These are phyloP conservation scores for Lentinula sp. DNA, from an alignment of 768 basidiomycete genomes.

Conservation along the genomic window DNA sequence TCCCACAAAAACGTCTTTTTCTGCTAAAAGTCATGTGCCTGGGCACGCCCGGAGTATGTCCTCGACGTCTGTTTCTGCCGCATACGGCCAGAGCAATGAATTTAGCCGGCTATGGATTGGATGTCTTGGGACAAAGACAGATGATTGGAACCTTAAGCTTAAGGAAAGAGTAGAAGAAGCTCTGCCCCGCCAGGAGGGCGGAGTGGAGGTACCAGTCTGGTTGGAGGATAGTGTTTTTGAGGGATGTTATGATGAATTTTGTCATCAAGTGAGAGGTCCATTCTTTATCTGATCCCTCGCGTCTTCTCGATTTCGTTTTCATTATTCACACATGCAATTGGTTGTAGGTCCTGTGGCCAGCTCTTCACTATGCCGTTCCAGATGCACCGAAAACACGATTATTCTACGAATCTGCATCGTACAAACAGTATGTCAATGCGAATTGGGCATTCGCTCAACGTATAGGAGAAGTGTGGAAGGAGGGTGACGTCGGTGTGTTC, in stretches of 20 bases:
- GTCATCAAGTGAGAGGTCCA: slow-evolving; percentile 52
- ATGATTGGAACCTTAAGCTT: slow-evolving; percentile 26
- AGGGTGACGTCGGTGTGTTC: slow-evolving; percentile 74
- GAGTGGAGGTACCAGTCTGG: slow-evolving; percentile 57
- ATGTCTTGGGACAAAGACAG: slow-evolving; percentile 68
- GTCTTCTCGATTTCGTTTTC: slow-evolving; percentile 10
- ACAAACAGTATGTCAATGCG: slow-evolving; percentile 81
- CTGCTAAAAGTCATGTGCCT: neutral
- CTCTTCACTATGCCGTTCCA: slow-evolving; percentile 80
- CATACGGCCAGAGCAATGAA: slow-evolving; percentile 40
- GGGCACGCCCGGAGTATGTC: slow-evolving; percentile 32
- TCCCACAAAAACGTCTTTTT: neutral
- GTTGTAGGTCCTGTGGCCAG: slow-evolving; percentile 69
- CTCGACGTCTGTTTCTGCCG: neutral
- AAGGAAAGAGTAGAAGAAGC: neutral
- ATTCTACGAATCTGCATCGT: slow-evolving; percentile 76
- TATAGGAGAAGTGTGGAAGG: slow-evolving; percentile 74
- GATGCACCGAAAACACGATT: slow-evolving; percentile 82
- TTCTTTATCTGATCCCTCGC: slow-evolving; percentile 14
- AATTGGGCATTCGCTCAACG: slow-evolving; percentile 87
- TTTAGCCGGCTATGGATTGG: slow-evolving; percentile 59
- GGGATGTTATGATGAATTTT: slow-evolving; percentile 81
- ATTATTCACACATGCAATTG: slow-evolving; percentile 11
- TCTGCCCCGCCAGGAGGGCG: slow-evolving; percentile 6
- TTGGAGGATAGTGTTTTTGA: slow-evolving; percentile 76